Percentiles rank a stretch among this genome's conserved stretches.
These are phyloP conservation scores for Salix exigua DNA, from an alignment of 345 rosid genomes.

Conservation along the genomic window DNA sequence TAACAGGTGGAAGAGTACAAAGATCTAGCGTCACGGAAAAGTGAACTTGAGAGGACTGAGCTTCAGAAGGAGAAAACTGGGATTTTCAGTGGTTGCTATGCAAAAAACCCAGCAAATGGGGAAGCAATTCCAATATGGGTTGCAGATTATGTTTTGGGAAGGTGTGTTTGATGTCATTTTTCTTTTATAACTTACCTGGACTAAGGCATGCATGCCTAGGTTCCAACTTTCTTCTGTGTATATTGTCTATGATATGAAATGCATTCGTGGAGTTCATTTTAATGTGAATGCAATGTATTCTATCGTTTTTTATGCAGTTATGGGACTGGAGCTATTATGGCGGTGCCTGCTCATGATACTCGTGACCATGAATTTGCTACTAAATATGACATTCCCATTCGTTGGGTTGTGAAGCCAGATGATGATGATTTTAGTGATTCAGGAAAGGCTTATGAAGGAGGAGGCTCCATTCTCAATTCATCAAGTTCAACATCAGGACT, in stretches of 20 bases:
- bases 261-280: neutral
- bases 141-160: conserved; percentile 86
- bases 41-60: conserved; percentile 96
- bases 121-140: conserved; percentile 89
- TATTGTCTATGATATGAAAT: neutral
- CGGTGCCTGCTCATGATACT: conserved; percentile 87
- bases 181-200: conserved; percentile 3
- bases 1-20: conserved; percentile 80
- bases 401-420: conserved; percentile 59
- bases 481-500: conserved; percentile 54
- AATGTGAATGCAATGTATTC: conserved; percentile 1
- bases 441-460: conserved; percentile 55
- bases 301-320: conserved; percentile 48
- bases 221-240: neutral
- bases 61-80: conserved; percentile 95
- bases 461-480: conserved; percentile 60
- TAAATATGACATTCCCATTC: conserved; percentile 64
- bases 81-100: conserved; percentile 73
- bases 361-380: conserved; percentile 83
- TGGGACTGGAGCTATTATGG: conserved; percentile 98
- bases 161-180: conserved; percentile 32
- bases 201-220: neutral
- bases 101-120: conserved; percentile 78
- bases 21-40: conserved; percentile 68
- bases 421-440: conserved; percentile 38